Base-by-base conservation (phyloP, 768 basidiomycete genomes). In the Russula griseocarnosa region DNA sequence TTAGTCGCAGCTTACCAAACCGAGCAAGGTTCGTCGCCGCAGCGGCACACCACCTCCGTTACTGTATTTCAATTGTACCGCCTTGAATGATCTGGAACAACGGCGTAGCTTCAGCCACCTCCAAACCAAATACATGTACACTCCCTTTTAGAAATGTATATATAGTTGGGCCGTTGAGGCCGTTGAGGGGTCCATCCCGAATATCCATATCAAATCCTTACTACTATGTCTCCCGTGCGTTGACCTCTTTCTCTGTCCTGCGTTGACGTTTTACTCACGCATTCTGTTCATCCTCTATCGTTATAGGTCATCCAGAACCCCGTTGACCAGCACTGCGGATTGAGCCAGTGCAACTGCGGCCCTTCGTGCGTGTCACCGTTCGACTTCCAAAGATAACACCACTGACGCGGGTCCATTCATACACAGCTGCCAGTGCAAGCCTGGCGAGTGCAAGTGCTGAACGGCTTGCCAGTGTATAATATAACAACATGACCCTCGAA, bases 371-470 rank as follows among this genome's bases (percentile, higher is more conserved):
- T 61, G 28, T 47, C 14, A 8, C 11, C 9, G 0, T 26, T n/a
- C 8, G 20, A n/a, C 28, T 26, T 5, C 20, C 20, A n/a, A 3
- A 20, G 0, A 22, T 22, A 22, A 22, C 3, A 13, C 0, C 22
- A 14, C 36, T 62, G 46, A 62, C 14, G 5, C 26, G 20, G 2
- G 16, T 49, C 6, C 38, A 18, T 40, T 1, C 38, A 18, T 40
- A 40, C 38, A 14, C 46, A 62, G 61, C 30, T 55, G 61, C 22
- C 0, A 5, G 36, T 56, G 61, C 61, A 28, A 47, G 7, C 30
- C 34, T 2, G 60, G 60, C 4, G 34, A 49, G 5, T 61, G 60
- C 60, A 61, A 61, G 13, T 61, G 60, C 46, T 61, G 44, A 61
- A 18, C 20, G 20, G 14, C 24, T 18, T n/a, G n/a, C n/a, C n/a